Conservation (phyloP, 169 alveolate genomes). For the Plasmodium cynomolgi region DNA sequence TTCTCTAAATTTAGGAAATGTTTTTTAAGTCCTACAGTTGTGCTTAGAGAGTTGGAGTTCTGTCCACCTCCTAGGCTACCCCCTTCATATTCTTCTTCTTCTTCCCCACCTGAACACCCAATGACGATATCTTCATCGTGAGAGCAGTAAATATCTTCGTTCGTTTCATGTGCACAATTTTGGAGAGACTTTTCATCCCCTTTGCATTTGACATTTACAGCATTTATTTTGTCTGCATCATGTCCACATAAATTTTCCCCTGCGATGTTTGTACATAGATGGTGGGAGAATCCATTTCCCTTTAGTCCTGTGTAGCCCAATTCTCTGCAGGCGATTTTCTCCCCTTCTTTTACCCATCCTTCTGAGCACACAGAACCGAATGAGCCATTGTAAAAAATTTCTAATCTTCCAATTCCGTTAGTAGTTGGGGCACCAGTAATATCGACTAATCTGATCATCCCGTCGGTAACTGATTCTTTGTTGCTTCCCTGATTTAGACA, state of each 20-base stretch:
- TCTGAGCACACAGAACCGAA: constrained; percentile 89
- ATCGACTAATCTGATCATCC: constrained; percentile 86
- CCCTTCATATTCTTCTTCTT: background rate
- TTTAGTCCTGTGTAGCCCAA: constrained; percentile 86
- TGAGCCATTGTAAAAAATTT: constrained; percentile 45
- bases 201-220: constrained; percentile 86
- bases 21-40: background rate
- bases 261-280: constrained; percentile 84
- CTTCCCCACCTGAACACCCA: constrained; percentile 81
- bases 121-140: constrained; percentile 85
- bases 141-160: constrained; percentile 82
- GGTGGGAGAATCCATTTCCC: constrained; percentile 90
- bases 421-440: constrained; percentile 85
- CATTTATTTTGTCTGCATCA: constrained; percentile 85
- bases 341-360: constrained; percentile 86
- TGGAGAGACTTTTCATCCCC: constrained; percentile 77
- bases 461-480: constrained; percentile 77
- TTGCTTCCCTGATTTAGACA: constrained; percentile 84
- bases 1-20: constrained; percentile 77
- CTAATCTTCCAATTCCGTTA: constrained; percentile 80
- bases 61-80: background rate
- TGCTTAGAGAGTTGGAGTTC: background rate
- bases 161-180: constrained; percentile 80
- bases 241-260: constrained; percentile 91
- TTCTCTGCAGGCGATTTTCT: constrained; percentile 88